These are phyloP conservation scores for Umbellularia californica DNA, from an alignment of 164 flowering plant genomes.

Conservation along the genomic window DNA sequence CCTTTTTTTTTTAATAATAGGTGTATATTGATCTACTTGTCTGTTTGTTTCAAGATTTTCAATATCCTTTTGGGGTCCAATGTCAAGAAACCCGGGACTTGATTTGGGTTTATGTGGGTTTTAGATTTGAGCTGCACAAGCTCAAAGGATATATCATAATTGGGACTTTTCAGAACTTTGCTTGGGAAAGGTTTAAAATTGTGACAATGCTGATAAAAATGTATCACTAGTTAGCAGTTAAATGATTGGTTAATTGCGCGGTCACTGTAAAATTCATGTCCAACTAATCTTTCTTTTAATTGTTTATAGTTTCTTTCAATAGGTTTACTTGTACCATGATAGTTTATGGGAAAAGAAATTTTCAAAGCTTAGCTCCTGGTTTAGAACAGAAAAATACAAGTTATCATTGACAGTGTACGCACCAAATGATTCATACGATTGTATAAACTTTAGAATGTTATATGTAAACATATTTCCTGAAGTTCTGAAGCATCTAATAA, in stretches of 20 bases:
- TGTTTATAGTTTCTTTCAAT: no score
- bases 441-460: no score
- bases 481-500: no score
- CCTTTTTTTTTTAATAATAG: no score
- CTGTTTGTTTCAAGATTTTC: not conserved
- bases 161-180: no score
- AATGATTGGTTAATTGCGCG: not conserved
- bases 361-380: no score
- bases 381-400: no score
- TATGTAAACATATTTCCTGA: no score
- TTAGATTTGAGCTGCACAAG: not conserved
- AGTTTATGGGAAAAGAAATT: no score
- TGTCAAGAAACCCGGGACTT: not conserved
- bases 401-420: no score
- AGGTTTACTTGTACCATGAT: no score
- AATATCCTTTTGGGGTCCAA: not conserved
- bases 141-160: not conserved
- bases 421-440: no score
- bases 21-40: not conserved
- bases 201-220: not conserved
- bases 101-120: not conserved
- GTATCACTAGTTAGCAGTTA: not conserved
- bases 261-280: not conserved
- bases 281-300: not conserved
- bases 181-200: not conserved